Percentiles rank a stretch among this genome's conserved stretches.
Evolutionary conservation across 805 yeast genomes (phyloP).

Genomic region (Candida khao-thaluensis): DNA sequence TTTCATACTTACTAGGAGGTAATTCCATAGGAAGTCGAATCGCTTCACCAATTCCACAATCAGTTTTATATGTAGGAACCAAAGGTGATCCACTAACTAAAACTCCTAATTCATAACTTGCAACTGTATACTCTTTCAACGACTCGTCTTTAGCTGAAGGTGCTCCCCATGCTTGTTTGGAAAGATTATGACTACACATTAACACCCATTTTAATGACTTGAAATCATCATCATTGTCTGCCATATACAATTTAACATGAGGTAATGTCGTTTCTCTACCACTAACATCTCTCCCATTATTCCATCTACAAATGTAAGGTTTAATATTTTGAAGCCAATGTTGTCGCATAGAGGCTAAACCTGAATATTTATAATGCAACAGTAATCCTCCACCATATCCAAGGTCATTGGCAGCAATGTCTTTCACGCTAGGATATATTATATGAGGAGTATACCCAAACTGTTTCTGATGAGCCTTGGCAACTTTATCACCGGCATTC

Average conservation of each 20-base stretch:
- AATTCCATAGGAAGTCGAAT: slow-evolving; percentile 54
- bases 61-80: slow-evolving; percentile 44
- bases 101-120: slow-evolving; percentile 42
- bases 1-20: slow-evolving; percentile 45
- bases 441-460: slow-evolving; percentile 34
- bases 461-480: slow-evolving; percentile 20
- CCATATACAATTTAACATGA: slow-evolving; percentile 68
- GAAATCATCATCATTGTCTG: slow-evolving; percentile 51
- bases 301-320: slow-evolving; percentile 50
- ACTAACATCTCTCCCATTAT: slow-evolving; percentile 16
- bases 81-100: slow-evolving; percentile 26
- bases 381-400: slow-evolving; percentile 53
- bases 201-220: slow-evolving; percentile 62
- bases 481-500: slow-evolving; percentile 25
- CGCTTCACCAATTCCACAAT: slow-evolving; percentile 25
- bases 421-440: slow-evolving; percentile 45
- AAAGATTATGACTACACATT: slow-evolving; percentile 72
- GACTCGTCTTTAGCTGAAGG: slow-evolving; percentile 14
- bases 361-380: slow-evolving; percentile 44
- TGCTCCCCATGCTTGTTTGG: slow-evolving; percentile 81
- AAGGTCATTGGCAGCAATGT: slow-evolving; percentile 37
- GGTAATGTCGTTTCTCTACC: slow-evolving; percentile 47
- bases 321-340: slow-evolving; percentile 30
- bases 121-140: slow-evolving; percentile 22
- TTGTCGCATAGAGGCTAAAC: slow-evolving; percentile 5